A percentile compares a stretch with the other conserved stretches of the same genome.
These are phyloP conservation scores for Hortaea werneckii DNA, from an alignment of 2,329 filamentous ascomycete genomes.

Conservation along the genomic window DNA sequence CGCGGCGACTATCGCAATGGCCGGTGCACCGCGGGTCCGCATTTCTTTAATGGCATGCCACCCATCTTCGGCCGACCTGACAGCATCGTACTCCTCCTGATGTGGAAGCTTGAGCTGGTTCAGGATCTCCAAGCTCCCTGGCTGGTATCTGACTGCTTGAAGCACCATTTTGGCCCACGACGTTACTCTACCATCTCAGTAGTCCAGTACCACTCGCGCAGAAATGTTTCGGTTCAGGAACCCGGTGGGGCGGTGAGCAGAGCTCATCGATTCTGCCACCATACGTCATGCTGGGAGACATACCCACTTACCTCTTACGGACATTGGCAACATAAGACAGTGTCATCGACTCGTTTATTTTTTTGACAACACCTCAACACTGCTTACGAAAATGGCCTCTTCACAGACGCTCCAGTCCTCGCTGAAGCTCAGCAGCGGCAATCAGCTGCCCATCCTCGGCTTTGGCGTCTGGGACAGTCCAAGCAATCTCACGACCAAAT, in stretches of 20 bases:
- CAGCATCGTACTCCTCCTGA: slow-evolving; percentile 65
- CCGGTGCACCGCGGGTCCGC: slow-evolving; percentile 73
- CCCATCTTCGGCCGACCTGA: slow-evolving; percentile 61
- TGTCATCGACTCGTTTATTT: not conserved
- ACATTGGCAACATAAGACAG: not conserved
- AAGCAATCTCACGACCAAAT: slow-evolving; percentile 31
- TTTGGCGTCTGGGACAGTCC: slow-evolving; percentile 59
- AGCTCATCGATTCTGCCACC: not conserved
- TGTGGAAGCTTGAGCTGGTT: slow-evolving; percentile 78
- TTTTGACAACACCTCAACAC: not conserved
- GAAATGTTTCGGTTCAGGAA: not conserved
- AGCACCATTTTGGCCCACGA: slow-evolving; percentile 42
- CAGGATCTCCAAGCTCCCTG: slow-evolving; percentile 64
- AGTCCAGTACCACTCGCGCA: not conserved
- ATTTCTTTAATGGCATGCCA: slow-evolving; percentile 77
- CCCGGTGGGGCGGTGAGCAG: not conserved
- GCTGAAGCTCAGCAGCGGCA: slow-evolving; percentile 34
- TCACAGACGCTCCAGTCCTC: slow-evolving; percentile 38
- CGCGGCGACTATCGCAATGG: slow-evolving; percentile 95
- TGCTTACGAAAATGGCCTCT: slow-evolving; percentile 12
- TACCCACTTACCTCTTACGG: not conserved
- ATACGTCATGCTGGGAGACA: not conserved
- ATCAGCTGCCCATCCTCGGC: slow-evolving; percentile 55
- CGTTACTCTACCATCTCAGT: not conserved
- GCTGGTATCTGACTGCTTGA: slow-evolving; percentile 66